Evolutionary conservation across 495 filamentous ascomycete species (phyloP).

Genomic region (Aspergillus coremiiformis): DNA sequence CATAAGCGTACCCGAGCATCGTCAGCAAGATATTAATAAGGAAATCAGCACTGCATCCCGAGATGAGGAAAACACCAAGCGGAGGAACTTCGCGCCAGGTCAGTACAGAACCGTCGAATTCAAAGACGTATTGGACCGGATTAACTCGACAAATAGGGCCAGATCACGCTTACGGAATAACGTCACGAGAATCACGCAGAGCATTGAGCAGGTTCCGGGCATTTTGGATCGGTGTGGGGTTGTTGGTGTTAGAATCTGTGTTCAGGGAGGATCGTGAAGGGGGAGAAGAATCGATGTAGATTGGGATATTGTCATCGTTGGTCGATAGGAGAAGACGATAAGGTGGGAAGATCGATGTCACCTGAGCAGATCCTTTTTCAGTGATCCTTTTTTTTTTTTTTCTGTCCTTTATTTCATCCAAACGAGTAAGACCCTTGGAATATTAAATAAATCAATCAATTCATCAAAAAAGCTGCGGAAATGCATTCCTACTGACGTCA

Average conservation of each 20-base stretch:
- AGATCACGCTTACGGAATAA: constrained; percentile 43
- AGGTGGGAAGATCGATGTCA: constrained; percentile 10
- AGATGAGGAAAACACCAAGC: constrained; percentile 54
- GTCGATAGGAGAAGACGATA: constrained; percentile 23
- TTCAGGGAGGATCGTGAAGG: constrained; percentile 22
- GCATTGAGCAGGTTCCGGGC: constrained; percentile 30
- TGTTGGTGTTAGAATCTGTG: neutral
- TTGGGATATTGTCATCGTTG: constrained; percentile 23
- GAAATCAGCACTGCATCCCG: constrained; percentile 57
- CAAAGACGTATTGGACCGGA: neutral
- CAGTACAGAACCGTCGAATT: too few species aligned
- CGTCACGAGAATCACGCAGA: constrained; percentile 50
- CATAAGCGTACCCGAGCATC: constrained; percentile 50
- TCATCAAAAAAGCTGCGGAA: too few species aligned
- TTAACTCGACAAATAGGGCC: neutral
- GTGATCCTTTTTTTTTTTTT: neutral
- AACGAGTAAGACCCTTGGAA: too few species aligned
- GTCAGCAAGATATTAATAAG: constrained; percentile 59
- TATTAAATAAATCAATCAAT: too few species aligned
- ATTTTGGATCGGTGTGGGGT: constrained; percentile 18
- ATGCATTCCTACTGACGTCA: constrained; percentile 14
- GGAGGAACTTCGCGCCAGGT: constrained; percentile 46
- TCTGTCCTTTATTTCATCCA: neutral
- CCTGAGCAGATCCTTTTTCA: neutral
- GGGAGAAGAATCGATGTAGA: constrained; percentile 30